Evolutionary conservation across 2,329 filamentous ascomycete species (phyloP).

Genomic region (Gremmenia infestans): DNA sequence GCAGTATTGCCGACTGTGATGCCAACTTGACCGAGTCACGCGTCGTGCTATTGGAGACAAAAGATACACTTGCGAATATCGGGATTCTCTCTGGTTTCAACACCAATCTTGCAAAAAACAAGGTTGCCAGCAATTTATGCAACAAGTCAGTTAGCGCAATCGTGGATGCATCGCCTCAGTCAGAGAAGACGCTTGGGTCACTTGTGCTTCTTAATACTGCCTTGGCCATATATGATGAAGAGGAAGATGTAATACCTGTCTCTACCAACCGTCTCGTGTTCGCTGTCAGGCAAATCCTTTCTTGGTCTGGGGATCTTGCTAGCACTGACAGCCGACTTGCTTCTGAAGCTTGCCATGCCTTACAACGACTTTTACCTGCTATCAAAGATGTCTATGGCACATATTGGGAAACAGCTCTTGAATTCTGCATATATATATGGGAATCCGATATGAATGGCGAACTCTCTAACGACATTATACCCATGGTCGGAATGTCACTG

Average conservation of each 20-base stretch:
- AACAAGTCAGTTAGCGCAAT: conserved; percentile 58
- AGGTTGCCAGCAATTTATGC: conserved; percentile 46
- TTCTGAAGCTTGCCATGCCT: conserved; percentile 49
- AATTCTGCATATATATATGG: conserved; percentile 56
- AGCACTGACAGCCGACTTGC: conserved; percentile 41
- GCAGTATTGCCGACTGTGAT: conserved; percentile 38
- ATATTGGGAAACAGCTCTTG: conserved; percentile 69
- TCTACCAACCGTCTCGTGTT: conserved; percentile 57
- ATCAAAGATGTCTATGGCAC: conserved; percentile 82
- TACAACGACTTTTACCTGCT: conserved; percentile 61
- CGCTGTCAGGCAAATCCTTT: conserved; percentile 71
- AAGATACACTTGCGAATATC: conserved; percentile 29
- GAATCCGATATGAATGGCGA: conserved; percentile 38
- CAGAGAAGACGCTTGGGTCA: conserved; percentile 42
- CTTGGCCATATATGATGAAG: conserved; percentile 46
- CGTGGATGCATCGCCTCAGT: conserved; percentile 42
- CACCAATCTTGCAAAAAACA: conserved; percentile 44
- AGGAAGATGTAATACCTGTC: conserved; percentile 47
- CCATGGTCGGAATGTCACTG: conserved; percentile 67
- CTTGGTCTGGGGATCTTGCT: conserved; percentile 57
- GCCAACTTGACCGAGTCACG: neutral
- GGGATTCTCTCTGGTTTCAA: conserved; percentile 49
- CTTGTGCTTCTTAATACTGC: conserved; percentile 52
- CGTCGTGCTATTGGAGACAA: neutral
- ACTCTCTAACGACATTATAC: conserved; percentile 44